Evolutionary conservation across 495 filamentous ascomycete species (phyloP).

Genomic region (Tetracladium marchalianum): DNA sequence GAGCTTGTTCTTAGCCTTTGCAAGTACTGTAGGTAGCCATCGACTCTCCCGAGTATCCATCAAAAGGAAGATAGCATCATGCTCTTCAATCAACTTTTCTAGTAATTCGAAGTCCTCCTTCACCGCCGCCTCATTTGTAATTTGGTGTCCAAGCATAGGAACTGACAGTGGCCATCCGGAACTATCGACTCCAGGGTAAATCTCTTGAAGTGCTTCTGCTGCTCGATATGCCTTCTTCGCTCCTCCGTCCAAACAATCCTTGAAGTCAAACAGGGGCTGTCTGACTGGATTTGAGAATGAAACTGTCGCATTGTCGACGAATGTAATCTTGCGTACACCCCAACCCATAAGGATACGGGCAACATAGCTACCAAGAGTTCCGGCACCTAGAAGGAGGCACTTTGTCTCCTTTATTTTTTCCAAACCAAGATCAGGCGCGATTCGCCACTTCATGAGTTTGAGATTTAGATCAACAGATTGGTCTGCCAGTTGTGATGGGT

Average conservation of each 20-base stretch:
- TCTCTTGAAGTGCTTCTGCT: constrained; percentile 69
- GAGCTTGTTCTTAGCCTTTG: constrained; percentile 82
- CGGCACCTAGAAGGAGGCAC: constrained; percentile 89
- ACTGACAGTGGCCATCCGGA: constrained; percentile 71
- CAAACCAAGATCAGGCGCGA: constrained; percentile 79
- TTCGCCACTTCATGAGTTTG: constrained; percentile 97
- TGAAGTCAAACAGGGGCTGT: constrained; percentile 83
- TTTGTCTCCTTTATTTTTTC: constrained; percentile 83
- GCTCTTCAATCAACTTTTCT: constrained; percentile 64
- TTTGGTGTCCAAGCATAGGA: constrained; percentile 90
- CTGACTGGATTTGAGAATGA: constrained; percentile 97
- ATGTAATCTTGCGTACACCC: constrained; percentile 95
- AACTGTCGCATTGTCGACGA: constrained; percentile 88
- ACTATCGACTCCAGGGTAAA: constrained; percentile 84
- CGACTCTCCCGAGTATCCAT: constrained; percentile 94
- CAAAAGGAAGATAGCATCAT: constrained; percentile 88
- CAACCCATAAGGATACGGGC: constrained; percentile 85
- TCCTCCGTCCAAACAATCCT: constrained; percentile 80
- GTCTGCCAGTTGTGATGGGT: constrained; percentile 75
- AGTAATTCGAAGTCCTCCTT: constrained; percentile 67
- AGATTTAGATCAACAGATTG: constrained; percentile 96
- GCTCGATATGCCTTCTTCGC: constrained; percentile 75
- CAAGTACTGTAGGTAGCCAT: constrained; percentile 98
- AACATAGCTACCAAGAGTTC: constrained; percentile 90
- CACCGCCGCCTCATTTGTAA: constrained; percentile 55